Percentiles rank a stretch among this genome's conserved stretches.
phyloP scores from a whole-genome alignment of 345 rosid species.

The Anacardium occidentale region DNA sequence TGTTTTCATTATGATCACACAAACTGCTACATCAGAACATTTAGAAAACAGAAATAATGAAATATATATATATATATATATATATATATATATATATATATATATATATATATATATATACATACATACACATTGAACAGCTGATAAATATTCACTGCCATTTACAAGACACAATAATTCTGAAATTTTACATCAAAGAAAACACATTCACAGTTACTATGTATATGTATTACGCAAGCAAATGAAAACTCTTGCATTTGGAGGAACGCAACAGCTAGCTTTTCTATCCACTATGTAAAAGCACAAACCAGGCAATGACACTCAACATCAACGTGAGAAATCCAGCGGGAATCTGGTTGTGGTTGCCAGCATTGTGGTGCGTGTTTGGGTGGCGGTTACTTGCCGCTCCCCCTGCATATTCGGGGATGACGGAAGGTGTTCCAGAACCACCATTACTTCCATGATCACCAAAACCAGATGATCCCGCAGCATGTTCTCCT shows the following conservation, averaged over 20 bases:
- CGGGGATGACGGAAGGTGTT: constrained; percentile 18
- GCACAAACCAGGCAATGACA: not conserved
- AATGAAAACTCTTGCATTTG: no score
- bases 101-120: no score
- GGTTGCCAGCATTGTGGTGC: constrained; percentile 18
- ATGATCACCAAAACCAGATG: not conserved
- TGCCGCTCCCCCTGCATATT: constrained; percentile 27
- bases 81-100: no score
- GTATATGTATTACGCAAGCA: no score
- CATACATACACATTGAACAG: not conserved
- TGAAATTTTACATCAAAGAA: not conserved
- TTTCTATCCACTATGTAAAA: not conserved
- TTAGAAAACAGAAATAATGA: no score
- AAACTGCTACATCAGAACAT: not conserved
- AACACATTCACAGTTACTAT: no score
- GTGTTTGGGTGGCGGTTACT: constrained; percentile 24
- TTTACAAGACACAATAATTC: not conserved
- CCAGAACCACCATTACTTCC: not conserved
- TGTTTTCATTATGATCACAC: not conserved
- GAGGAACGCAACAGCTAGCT: not conserved
- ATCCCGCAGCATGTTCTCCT: not conserved
- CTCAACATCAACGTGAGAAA: not conserved
- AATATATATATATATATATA: no score
- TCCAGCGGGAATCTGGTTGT: not conserved
- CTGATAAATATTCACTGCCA: not conserved